A percentile compares a stretch with the other conserved stretches of the same genome.
These are phyloP conservation scores for Curvularia sp. DNA, from an alignment of 2,329 filamentous ascomycete genomes.

Conservation along the genomic window DNA sequence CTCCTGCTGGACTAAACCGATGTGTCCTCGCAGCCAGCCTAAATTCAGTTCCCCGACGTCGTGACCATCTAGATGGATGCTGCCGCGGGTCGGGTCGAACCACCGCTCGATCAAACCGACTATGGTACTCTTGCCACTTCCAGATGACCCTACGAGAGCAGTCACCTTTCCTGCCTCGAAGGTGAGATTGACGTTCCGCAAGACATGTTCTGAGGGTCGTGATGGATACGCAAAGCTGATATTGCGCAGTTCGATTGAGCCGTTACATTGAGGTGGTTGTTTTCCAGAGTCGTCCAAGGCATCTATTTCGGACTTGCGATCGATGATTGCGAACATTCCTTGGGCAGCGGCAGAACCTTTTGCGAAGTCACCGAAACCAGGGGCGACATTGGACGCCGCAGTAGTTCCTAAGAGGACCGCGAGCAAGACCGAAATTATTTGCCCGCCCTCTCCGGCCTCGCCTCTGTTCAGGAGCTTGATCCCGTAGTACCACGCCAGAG, in stretches of 20 bases:
- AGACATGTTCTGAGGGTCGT: constrained; percentile 68
- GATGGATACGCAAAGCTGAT: constrained; percentile 50
- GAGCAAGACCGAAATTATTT: neutral
- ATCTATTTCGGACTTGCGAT: neutral
- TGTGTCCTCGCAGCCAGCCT: constrained; percentile 56
- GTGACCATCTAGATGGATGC: constrained; percentile 36
- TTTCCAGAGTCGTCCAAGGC: constrained; percentile 1
- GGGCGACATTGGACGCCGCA: neutral
- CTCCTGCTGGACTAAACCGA: constrained; percentile 54
- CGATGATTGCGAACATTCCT: constrained; percentile 2
- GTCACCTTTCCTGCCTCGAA: constrained; percentile 72
- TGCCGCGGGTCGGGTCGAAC: constrained; percentile 64
- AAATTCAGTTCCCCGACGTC: constrained; percentile 44
- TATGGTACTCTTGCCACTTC: constrained; percentile 59
- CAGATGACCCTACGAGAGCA: constrained; percentile 74
- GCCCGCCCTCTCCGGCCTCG: neutral
- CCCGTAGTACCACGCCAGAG: neutral
- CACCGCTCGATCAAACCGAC: constrained; percentile 74
- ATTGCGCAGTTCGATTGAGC: constrained; percentile 15
- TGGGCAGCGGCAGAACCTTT: constrained; percentile 2
- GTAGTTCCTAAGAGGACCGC: constrained; percentile 1
- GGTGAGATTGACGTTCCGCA: constrained; percentile 65
- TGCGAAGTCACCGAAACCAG: constrained; percentile 1
- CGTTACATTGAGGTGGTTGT: neutral
- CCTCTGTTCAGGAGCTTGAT: constrained; percentile 1